A percentile compares a stretch with the other conserved stretches of the same genome.
These are phyloP conservation scores for Hortiboletus rubellus DNA, from an alignment of 1,284 basidiomycete genomes.

Conservation along the genomic window DNA sequence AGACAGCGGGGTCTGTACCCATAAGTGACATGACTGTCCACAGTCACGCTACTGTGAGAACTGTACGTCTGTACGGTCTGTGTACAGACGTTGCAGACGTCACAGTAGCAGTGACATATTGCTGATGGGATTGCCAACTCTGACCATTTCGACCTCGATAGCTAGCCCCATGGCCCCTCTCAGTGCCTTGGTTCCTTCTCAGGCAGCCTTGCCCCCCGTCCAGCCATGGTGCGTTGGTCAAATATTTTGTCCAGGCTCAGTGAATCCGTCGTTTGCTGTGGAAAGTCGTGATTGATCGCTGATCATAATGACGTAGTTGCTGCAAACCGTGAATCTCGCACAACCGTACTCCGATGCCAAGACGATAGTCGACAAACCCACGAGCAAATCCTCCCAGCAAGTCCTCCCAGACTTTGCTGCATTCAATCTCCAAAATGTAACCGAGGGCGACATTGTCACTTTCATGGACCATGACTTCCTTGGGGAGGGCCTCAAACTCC, in stretches of 20 bases:
- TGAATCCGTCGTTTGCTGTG: constrained; percentile 40
- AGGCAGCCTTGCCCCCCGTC: constrained; percentile 64
- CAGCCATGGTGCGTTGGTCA: constrained; percentile 81
- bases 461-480: constrained; percentile 80
- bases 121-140: constrained; percentile 34
- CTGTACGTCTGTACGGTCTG: too few species aligned
- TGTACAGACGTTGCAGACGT: too few species aligned
- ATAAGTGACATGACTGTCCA: too few species aligned
- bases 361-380: constrained; percentile 92
- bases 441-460: constrained; percentile 59
- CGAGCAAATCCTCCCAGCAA: constrained; percentile 58
- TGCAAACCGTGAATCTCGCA: constrained; percentile 86
- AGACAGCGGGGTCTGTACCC: too few species aligned
- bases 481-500: constrained; percentile 84
- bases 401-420: constrained; percentile 72
- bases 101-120: too few species aligned
- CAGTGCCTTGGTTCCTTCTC: constrained; percentile 60
- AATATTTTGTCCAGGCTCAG: constrained; percentile 80
- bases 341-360: constrained; percentile 80
- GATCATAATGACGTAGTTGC: constrained; percentile 47
- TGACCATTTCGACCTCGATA: constrained; percentile 58
- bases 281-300: not conserved
- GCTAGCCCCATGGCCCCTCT: constrained; percentile 64
- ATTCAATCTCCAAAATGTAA: constrained; percentile 47
- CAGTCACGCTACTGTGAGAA: too few species aligned